These are phyloP conservation scores for Tetracladium marchalianum DNA, from an alignment of 495 filamentous ascomycete species.

Conservation along the genomic window DNA sequence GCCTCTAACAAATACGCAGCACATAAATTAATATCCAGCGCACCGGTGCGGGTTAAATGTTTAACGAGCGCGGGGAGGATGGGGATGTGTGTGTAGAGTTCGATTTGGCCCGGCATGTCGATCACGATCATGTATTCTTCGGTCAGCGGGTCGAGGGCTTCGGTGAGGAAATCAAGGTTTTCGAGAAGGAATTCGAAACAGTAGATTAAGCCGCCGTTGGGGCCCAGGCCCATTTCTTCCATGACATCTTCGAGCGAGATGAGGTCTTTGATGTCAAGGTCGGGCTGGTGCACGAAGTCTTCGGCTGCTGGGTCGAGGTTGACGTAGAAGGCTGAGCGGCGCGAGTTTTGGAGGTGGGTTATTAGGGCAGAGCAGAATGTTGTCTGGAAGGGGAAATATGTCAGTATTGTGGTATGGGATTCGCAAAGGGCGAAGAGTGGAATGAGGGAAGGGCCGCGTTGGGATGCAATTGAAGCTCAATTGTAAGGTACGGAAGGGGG, in stretches of 20 bases:
- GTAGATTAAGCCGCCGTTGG: constrained; percentile 93
- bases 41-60: constrained; percentile 69
- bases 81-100: constrained; percentile 95
- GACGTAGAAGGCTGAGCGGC: constrained; percentile 85
- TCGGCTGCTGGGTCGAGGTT: constrained; percentile 97
- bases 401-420: no score
- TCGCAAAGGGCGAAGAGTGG: no score
- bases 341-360: constrained; percentile 79
- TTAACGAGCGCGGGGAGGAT: constrained; percentile 78
- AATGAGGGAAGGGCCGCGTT: background rate
- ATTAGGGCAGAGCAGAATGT: constrained; percentile 93
- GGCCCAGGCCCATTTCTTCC: constrained; percentile 89
- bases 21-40: constrained; percentile 79
- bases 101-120: constrained; percentile 98
- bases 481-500: constrained; percentile 1
- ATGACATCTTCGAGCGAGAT: constrained; percentile 97
- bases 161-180: constrained; percentile 90
- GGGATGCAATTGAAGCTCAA: no score
- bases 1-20: constrained; percentile 94
- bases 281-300: constrained; percentile 80
- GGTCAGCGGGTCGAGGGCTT: constrained; percentile 72
- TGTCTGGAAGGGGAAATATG: constrained; percentile 51
- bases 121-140: constrained; percentile 96
- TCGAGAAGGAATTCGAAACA: constrained; percentile 96
- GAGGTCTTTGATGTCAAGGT: constrained; percentile 93